Evolutionary conservation across 2,329 filamentous ascomycete genomes (phyloP), one percentile per base, ranked within the genome.

Genomic region (Colletotrichum camelliae): DNA sequence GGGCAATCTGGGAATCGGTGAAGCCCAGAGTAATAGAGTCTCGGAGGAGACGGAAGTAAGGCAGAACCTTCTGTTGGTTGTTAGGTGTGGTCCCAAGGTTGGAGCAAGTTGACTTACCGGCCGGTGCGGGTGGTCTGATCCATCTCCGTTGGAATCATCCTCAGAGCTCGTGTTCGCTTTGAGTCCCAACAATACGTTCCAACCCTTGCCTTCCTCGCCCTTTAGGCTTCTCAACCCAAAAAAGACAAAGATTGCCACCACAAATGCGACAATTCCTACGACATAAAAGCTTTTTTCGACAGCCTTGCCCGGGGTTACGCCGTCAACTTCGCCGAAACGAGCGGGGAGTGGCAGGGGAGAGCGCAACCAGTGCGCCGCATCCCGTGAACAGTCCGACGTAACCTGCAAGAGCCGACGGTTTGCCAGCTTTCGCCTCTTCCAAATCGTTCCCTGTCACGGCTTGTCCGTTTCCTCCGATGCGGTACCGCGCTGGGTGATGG

Each of bases 341-440:
- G 95, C 94, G 0, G 97, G 97, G 21, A 99, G 89, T 7, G 96
- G 97, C 16, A 99, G 89, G 81, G 0, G 88, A 85, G 35, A 99
- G 87, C 13, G 97, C 96, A 6, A 99, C 89, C 7, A 99, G 89
- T 16, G 97, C 97, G 76, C 97, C 97, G 80, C 95, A 95, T 29
- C 97, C 97, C 9, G 97, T 98, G 82, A 97, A 98, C 74, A 98
- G 88, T 6, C 97, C 97, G 7, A 99, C 97, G 67, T 96, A 92
- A 0, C 97, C 97, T 18, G 97, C 96, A 31, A 99, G 89, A 21
- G 88, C 87, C 2, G 89, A 89, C 2, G 91, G 88, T 77, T 89
- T 89, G n/a, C 85, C 84, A 18, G 79, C 79, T 33, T 72, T 80
- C n/a, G 74, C 61, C 78, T 82, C 79, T 78, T 80, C 52, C 77